Percentiles rank a stretch among this genome's conserved stretches.
Conservation (phyloP, 1,139 yeast genomes). For the Hansenula sp. region DNA sequence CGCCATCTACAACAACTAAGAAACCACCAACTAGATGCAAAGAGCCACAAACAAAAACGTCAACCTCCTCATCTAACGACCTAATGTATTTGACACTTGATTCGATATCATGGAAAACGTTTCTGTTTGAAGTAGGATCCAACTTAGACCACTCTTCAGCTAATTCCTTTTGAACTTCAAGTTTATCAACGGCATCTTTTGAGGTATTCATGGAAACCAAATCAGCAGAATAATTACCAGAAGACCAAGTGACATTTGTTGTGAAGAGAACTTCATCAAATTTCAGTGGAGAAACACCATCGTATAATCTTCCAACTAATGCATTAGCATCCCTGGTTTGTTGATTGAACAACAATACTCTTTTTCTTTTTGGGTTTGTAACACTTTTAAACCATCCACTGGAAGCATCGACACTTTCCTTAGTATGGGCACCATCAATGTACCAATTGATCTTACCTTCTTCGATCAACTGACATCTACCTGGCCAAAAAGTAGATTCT, state of each 20-base stretch:
- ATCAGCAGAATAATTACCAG: slow-evolving; percentile 78
- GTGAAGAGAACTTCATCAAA: slow-evolving; percentile 83
- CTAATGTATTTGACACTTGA: slow-evolving; percentile 57
- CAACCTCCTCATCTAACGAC: slow-evolving; percentile 37
- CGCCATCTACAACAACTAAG: slow-evolving; percentile 69
- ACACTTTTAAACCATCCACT: slow-evolving; percentile 64
- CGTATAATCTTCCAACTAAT: slow-evolving; percentile 51
- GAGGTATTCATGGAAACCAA: slow-evolving; percentile 82
- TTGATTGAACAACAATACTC: slow-evolving; percentile 79
- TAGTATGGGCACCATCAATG: slow-evolving; percentile 95
- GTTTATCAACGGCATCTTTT: slow-evolving; percentile 67
- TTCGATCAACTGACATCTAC: slow-evolving; percentile 78
- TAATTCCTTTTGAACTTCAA: slow-evolving; percentile 77
- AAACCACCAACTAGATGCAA: slow-evolving; percentile 93
- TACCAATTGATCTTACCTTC: slow-evolving; percentile 62
- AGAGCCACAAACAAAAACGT: slow-evolving; percentile 92
- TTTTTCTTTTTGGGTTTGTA: slow-evolving; percentile 12
- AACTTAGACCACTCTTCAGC: slow-evolving; percentile 65
- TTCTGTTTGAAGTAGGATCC: slow-evolving; percentile 42
- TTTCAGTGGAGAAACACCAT: slow-evolving; percentile 34
- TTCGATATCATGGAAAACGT: slow-evolving; percentile 73
- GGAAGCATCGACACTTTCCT: slow-evolving; percentile 79
- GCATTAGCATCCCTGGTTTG: slow-evolving; percentile 84
- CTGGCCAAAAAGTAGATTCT: slow-evolving; percentile 79
- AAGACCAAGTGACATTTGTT: slow-evolving; percentile 88